Evolutionary conservation across 139 green algal species (phyloP), one percentile per base, ranked within the genome.

Genomic region (Gonium pectorale): DNA sequence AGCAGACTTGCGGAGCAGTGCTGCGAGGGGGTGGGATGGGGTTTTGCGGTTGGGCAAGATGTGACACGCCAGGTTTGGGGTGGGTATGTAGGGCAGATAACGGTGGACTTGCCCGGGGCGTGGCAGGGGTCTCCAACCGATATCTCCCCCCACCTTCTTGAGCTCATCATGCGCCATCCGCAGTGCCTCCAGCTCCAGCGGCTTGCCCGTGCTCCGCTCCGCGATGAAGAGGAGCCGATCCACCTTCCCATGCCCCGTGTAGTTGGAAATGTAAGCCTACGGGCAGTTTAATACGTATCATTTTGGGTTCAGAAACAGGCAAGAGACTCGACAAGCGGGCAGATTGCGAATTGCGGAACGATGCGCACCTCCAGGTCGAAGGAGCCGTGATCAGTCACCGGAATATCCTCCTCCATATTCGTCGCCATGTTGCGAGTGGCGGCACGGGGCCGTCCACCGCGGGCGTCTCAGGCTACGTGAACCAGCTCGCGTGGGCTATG

Each of bases 211-310:
- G 38, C 80, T 90, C 44, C 86, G 82, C 2, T 96, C 86, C 6
- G 95, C 93, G 9, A 97, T 93, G 86, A 95, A 97, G 8, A 96
- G 15, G 11, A 98, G 89, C 41, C 95, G 87, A 46, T 94, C 80
- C 5, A 97, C 87, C 56, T 92, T 94, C 0, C 89, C 90, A 72
- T 97, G 94, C 0, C 90, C 91, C 7, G 74, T 93, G 83, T 97
- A 98, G 66, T 89, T 91, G 13, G 80, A 72, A 17, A 94, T 91
- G 75, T 96, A 96, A 0, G 83, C 87, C 95, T 98, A 92, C 72
- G 22, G 35, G 17, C n/a, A 31, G 33, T 3, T 62, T n/a, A 4
- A 69, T 27, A 3, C 9, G 5, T 6, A 2, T 5, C 9, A 44
- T 13, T 7, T 38, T 69, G 33, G n/a, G n/a, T n/a, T n/a, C n/a